phyloP scores from a whole-genome alignment of 2,329 filamentous ascomycete genomes.

The Dactylellina drechsleri region DNA sequence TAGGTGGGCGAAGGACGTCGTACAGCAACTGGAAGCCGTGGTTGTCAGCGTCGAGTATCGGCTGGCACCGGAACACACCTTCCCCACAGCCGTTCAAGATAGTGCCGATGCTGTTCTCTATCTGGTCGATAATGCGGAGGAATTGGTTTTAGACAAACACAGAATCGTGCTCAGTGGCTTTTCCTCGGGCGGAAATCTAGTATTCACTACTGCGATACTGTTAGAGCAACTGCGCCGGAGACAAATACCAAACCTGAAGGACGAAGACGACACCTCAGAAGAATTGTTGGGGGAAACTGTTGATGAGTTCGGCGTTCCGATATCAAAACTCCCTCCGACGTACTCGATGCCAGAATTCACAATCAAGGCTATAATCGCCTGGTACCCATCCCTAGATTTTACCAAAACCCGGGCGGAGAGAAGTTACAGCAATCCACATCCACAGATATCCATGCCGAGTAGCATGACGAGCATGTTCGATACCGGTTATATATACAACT shows the following conservation, averaged over 20 bases:
- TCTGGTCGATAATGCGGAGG: conserved; percentile 68
- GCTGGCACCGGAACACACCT: conserved; percentile 72
- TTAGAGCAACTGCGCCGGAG: conserved; percentile 56
- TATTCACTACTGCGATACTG: conserved; percentile 61
- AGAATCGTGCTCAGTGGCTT: conserved; percentile 72
- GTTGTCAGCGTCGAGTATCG: conserved; percentile 75
- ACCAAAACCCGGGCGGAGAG: conserved; percentile 69
- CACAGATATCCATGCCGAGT: conserved; percentile 70
- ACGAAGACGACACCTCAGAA: neutral
- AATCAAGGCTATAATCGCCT: conserved; percentile 69
- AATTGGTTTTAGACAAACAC: conserved; percentile 69
- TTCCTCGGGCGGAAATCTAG: conserved; percentile 69
- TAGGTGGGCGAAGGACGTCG: conserved; percentile 69
- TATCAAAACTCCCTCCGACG: conserved; percentile 31
- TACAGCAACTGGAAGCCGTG: conserved; percentile 67
- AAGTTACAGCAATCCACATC: conserved; percentile 66
- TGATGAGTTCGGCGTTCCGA: conserved; percentile 47
- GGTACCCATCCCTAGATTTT: conserved; percentile 73
- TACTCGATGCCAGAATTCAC: conserved; percentile 54
- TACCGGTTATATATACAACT: conserved; percentile 70
- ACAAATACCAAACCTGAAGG: conserved; percentile 5
- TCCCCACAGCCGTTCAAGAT: conserved; percentile 73
- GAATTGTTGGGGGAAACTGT: neutral
- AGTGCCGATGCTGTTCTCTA: conserved; percentile 72
- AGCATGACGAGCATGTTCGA: conserved; percentile 72